Evolutionary conservation across 2,329 filamentous ascomycete genomes (phyloP).

Genomic region (Capronia americana): DNA sequence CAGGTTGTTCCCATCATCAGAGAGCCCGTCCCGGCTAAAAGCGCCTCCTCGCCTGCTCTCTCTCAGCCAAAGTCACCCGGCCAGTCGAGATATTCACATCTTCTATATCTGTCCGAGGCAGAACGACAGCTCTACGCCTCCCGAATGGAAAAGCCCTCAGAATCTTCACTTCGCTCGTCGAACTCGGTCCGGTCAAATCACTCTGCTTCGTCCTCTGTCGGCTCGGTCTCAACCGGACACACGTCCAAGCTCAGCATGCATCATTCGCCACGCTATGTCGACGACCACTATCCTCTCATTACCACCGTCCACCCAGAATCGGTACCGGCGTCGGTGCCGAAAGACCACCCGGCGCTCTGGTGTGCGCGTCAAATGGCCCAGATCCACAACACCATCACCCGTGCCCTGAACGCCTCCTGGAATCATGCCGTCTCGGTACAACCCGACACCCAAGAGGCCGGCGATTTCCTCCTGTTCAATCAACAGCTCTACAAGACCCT

Average conservation of each 20-base stretch:
- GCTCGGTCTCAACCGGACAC: conserved; percentile 75
- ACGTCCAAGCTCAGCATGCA: conserved; percentile 25
- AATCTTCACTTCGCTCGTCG: conserved; percentile 63
- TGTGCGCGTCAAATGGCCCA: conserved; percentile 39
- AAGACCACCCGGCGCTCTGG: conserved; percentile 30
- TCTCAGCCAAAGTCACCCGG: conserved; percentile 24
- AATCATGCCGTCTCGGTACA: conserved; percentile 36
- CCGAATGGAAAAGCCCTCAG: conserved; percentile 57
- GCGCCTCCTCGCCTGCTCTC: conserved; percentile 5
- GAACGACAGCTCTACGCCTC: conserved; percentile 29
- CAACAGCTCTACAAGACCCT: conserved; percentile 37
- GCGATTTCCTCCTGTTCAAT: conserved; percentile 40
- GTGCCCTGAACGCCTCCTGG: conserved; percentile 39
- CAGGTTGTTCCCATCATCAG: conserved; percentile 19
- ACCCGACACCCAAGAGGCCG: conserved; percentile 32
- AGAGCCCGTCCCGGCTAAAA: conserved; percentile 17
- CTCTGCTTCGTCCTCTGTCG: conserved; percentile 63
- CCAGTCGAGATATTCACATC: conserved; percentile 30
- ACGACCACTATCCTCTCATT: conserved; percentile 40
- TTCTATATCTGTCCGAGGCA: conserved; percentile 33
- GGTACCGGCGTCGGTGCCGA: conserved; percentile 25
- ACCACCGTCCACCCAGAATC: conserved; percentile 31
- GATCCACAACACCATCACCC: conserved; percentile 40
- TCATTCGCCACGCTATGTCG: conserved; percentile 31
- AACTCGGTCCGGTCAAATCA: conserved; percentile 83